Evolutionary conservation across 192 early-diverging fungal species (phyloP), one percentile per base, ranked within the genome.

Genomic region (Phlyctochytrium arcticum): DNA sequence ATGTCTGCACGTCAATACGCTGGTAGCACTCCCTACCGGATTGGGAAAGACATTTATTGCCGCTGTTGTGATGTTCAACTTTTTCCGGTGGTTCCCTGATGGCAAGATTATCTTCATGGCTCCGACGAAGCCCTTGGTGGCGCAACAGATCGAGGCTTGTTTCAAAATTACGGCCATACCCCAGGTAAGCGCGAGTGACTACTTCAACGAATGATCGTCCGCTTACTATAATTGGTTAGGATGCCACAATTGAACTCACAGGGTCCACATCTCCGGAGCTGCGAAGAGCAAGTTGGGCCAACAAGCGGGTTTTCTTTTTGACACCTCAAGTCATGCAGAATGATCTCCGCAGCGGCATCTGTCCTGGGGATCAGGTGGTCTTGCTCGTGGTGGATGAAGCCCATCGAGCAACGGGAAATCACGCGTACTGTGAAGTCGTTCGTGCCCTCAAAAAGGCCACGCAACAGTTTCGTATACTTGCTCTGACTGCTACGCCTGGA

Each of bases 21-120:
- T 97, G 10, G 92, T 95, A 4, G 85, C 90, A 5, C 75, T 95
- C n/a, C 75, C 75, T 4, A 75, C 79, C 10, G 92, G 92, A 47
- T 80, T 95, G 54, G 95, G 95, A 47, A 97, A 97, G 72, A 97
- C 95, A 1, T 85, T 97, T 62, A 92, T 97, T 69, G 95, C 95
- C 0, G 92, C 92, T 5, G 95, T 97, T 0, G 89, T 95, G 0
- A 95, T 97, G 90, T 87, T 77, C 36, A 95, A 95, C 65, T 77
- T 36, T 68, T 89, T 82, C 55, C 86, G 90, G 15, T 97, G 95
- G 95, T 97, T 97, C 67, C 91, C 94, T 5, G 71, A 87, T 50
- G 80, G 84, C 4, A 85, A 90, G 46, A 85, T 93, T 24, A 75
- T 97, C 9, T 97, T 95, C 60, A 87, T 94, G 81, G 95, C 93